A percentile compares a stretch with the other conserved stretches of the same genome.
Evolutionary conservation across 176 grass and related monocot genomes (phyloP).

Genomic region (barley (Hordeum vulgare)): DNA sequence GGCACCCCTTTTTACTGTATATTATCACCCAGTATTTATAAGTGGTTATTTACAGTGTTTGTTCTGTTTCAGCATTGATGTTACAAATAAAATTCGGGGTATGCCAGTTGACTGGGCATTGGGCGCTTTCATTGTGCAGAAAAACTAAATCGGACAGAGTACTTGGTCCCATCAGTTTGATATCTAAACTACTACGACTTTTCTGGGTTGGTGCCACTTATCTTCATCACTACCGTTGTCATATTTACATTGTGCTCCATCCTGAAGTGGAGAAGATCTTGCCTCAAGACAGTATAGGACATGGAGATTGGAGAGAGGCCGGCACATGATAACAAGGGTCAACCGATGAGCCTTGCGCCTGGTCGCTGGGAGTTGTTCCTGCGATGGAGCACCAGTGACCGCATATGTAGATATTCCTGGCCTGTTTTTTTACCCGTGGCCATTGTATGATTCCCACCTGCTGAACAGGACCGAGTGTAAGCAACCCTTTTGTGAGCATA

Average conservation of each 20-base stretch:
- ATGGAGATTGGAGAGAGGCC: slow-evolving; percentile 86
- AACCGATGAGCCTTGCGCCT: slow-evolving; percentile 25
- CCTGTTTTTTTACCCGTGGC: not conserved
- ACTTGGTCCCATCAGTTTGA: slow-evolving; percentile 36
- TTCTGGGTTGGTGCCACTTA: slow-evolving; percentile 30
- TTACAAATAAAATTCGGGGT: slow-evolving; percentile 57
- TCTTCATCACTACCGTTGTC: slow-evolving; percentile 41
- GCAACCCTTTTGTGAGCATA: not conserved
- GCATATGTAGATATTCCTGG: slow-evolving; percentile 31
- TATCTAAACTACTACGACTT: slow-evolving; percentile 36
- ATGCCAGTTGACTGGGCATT: slow-evolving; percentile 84
- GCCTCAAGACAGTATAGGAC: slow-evolving; percentile 56
- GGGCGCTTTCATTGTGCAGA: slow-evolving; percentile 71
- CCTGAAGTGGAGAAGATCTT: slow-evolving; percentile 50
- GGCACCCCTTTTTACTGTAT: not conserved
- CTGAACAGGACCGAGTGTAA: not conserved
- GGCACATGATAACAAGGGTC: slow-evolving; percentile 56
- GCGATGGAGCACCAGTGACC: slow-evolving; percentile 8
- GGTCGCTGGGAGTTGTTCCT: slow-evolving; percentile 13
- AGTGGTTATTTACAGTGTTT: not conserved
- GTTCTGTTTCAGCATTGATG: slow-evolving; percentile 59
- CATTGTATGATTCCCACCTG: not conserved
- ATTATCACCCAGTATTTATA: not conserved
- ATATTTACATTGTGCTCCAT: slow-evolving; percentile 56
- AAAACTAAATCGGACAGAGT: slow-evolving; percentile 31